These are phyloP conservation scores for Phytopythium aichiense DNA, from an alignment of 352 stramenopile genomes.

Conservation along the genomic window DNA sequence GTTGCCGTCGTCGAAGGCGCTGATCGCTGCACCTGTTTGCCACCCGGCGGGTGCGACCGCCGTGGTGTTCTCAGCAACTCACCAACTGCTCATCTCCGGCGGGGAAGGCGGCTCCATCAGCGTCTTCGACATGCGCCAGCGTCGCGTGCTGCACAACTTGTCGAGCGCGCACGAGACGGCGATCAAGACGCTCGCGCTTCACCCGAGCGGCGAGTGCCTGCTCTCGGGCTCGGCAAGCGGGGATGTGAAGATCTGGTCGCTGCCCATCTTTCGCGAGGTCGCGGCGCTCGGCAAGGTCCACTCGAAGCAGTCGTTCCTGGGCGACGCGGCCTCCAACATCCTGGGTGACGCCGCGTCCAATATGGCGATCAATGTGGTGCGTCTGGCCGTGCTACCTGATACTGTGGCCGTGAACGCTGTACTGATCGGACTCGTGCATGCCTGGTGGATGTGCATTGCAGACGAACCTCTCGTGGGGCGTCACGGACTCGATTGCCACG, in stretches of 20 bases:
- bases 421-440: neutral
- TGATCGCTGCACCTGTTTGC: constrained; percentile 63
- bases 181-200: constrained; percentile 77
- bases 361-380: constrained; percentile 83
- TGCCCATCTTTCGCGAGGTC: constrained; percentile 84
- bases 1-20: constrained; percentile 62
- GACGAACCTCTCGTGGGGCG: constrained; percentile 80
- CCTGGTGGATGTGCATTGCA: constrained; percentile 9
- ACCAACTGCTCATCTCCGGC: constrained; percentile 83
- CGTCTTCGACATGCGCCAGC: constrained; percentile 85
- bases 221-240: constrained; percentile 78
- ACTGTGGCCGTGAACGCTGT: constrained; percentile 1
- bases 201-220: constrained; percentile 76
- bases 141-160: constrained; percentile 82
- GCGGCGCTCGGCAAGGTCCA: constrained; percentile 68
- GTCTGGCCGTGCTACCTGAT: constrained; percentile 7
- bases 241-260: constrained; percentile 87
- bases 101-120: constrained; percentile 73
- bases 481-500: constrained; percentile 77
- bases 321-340: constrained; percentile 71
- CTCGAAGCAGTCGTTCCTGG: constrained; percentile 75
- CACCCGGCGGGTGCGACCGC: constrained; percentile 74
- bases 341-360: constrained; percentile 78
- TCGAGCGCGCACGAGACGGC: constrained; percentile 81
- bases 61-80: constrained; percentile 68